Evolutionary conservation across 2,329 filamentous ascomycete species (phyloP).

Genomic region (Botrytis hyacinthi): DNA sequence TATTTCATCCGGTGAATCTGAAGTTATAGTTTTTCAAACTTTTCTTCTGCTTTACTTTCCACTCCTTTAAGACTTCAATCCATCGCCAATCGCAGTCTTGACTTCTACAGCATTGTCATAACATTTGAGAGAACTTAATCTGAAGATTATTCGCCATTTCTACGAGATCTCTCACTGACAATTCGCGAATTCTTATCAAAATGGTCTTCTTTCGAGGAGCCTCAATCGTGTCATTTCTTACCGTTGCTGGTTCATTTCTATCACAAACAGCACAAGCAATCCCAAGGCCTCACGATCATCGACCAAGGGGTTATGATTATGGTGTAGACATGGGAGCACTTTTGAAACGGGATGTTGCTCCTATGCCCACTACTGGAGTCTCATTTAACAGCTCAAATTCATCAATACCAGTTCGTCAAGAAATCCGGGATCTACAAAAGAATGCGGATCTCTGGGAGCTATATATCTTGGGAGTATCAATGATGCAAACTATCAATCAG

Average conservation of each 20-base stretch:
- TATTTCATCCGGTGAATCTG: background rate
- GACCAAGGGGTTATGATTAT: constrained; percentile 30
- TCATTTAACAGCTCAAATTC: constrained; percentile 26
- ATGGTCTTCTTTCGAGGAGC: constrained; percentile 1
- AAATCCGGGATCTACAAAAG: constrained; percentile 33
- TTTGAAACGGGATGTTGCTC: constrained; percentile 25
- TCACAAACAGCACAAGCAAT: constrained; percentile 10
- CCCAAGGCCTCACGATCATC: background rate
- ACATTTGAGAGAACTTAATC: no score
- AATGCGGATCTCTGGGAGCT: constrained; percentile 33
- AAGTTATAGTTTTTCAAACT: background rate
- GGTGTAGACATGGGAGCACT: constrained; percentile 23
- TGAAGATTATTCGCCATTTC: background rate
- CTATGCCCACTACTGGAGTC: constrained; percentile 16
- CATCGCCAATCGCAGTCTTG: background rate
- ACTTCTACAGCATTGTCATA: background rate
- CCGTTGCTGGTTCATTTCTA: background rate
- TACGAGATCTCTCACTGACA: background rate
- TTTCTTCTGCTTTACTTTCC: background rate
- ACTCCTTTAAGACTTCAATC: background rate
- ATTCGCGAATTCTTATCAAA: background rate
- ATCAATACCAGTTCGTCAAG: constrained; percentile 29
- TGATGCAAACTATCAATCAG: constrained; percentile 28
- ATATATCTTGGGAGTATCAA: constrained; percentile 35
- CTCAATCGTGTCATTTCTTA: background rate